Evolutionary conservation across 179 eudicot species (phyloP), one percentile per base, ranked within the genome.

Genomic region (Beta macrorhiza): DNA sequence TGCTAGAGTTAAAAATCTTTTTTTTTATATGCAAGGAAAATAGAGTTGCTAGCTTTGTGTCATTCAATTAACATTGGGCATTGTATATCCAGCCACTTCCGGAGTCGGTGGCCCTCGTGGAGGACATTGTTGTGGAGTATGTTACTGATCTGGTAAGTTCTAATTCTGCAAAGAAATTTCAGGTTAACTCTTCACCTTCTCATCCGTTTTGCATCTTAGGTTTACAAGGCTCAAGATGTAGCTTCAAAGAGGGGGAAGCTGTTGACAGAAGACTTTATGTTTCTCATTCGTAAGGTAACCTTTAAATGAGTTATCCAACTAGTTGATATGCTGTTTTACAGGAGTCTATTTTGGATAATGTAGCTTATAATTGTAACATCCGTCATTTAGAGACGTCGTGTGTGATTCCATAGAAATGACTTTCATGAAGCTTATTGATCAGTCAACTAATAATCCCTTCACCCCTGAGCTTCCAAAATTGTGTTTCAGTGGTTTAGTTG

Each of bases 91-190:
- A 95, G 99, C 98, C 98, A 19, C 94, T 95, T 84, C 99, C 98
- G 11, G 99, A 95, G 86, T 88, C 97, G 65, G 97, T 95, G 77
- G 90, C 97, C 8, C 94, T 95, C 80, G 83, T 93, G 82, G 99
- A 95, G 87, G 99, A 95, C 87, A 95, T 95, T 83, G 97, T 92
- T 37, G 94, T 95, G 81, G 99, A 95, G 83, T 95, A 95, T 86
- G 97, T 95, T 58, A 95, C 97, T 6, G 98, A 95, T 88, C 37
- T 95, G 91, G 99, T 92, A 81, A 88, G 95, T 72, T 67, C 44
- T 79, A 9, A 55, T 57, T 19, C 12, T 57, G 78, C 32, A 58
- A 4, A 32, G 5, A 13, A 17, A 57, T 0, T 58, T 32, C 32
- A 57, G 32, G 0, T 32, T 32, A 22, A 57, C 13, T 29, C 51